Conservation (phyloP, 805 yeast species). For the Blastobotrys terrestris region DNA sequence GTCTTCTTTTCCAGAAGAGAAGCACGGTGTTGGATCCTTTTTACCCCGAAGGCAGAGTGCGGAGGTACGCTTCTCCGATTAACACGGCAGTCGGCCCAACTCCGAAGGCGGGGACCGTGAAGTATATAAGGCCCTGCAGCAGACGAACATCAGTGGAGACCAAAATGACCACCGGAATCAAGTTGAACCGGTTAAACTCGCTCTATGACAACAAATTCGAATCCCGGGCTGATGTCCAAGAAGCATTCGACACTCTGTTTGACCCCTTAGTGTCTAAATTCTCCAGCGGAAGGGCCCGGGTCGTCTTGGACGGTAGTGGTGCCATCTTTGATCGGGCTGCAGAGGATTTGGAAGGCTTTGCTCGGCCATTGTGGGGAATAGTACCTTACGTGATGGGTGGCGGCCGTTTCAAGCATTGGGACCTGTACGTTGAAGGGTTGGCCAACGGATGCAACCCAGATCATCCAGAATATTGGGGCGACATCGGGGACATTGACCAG, state of each 20-base stretch:
- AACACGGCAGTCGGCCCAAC: neutral
- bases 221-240: constrained; percentile 11
- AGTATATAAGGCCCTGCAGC: neutral
- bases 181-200: constrained; percentile 9
- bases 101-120: neutral
- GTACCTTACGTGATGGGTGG: constrained; percentile 26
- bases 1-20: too few species aligned
- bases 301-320: constrained; percentile 21
- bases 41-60: too few species aligned
- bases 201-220: constrained; percentile 12
- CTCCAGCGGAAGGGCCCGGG: constrained; percentile 15
- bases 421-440: constrained; percentile 23
- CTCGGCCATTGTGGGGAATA: constrained; percentile 31
- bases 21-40: too few species aligned
- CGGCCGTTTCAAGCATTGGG: constrained; percentile 23
- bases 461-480: constrained; percentile 29
- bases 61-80: neutral
- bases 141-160: neutral
- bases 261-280: constrained; percentile 16
- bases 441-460: constrained; percentile 28
- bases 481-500: constrained; percentile 18
- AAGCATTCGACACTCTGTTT: constrained; percentile 12
- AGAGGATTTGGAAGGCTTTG: constrained; percentile 28
- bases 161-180: neutral
- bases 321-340: constrained; percentile 25